Conservation (phyloP, 148 eudicot species). For the Limonium bicolor region DNA sequence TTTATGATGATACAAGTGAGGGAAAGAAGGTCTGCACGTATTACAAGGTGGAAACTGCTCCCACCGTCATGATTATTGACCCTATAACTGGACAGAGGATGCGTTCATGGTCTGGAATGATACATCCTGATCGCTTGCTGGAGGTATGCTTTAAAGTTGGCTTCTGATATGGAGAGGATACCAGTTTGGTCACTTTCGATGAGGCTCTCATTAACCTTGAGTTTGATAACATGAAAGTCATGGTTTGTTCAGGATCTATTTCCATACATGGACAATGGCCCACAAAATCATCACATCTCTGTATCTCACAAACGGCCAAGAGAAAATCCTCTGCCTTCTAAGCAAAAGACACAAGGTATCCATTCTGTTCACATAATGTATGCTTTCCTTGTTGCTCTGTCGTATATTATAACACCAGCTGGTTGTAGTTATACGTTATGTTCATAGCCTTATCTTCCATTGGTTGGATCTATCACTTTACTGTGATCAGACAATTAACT, state of each 20-base stretch:
- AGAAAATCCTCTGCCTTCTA: constrained; percentile 38
- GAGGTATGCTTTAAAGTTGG: constrained; percentile 40
- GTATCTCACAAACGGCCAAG: constrained; percentile 74
- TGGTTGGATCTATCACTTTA: too few relatives aligned
- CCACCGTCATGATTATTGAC: constrained; percentile 73
- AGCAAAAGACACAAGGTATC: constrained; percentile 35
- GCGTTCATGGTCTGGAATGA: constrained; percentile 94
- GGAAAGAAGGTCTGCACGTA: constrained; percentile 88
- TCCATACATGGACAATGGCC: constrained; percentile 75
- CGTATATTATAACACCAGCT: background rate
- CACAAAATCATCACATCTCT: constrained; percentile 43
- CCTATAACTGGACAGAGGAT: constrained; percentile 95
- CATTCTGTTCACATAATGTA: background rate
- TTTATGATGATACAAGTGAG: constrained; percentile 82
- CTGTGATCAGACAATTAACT: too few relatives aligned
- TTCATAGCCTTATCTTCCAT: too few relatives aligned
- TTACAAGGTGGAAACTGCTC: constrained; percentile 68
- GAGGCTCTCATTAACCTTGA: background rate
- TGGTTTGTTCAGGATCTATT: constrained; percentile 64
- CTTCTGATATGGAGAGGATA: background rate
- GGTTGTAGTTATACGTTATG: background rate
- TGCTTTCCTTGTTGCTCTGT: background rate
- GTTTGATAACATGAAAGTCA: background rate
- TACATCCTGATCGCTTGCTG: constrained; percentile 74
- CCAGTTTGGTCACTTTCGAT: background rate